Conservation (phyloP, 495 filamentous ascomycete species). For the Podospora fimiseda region DNA sequence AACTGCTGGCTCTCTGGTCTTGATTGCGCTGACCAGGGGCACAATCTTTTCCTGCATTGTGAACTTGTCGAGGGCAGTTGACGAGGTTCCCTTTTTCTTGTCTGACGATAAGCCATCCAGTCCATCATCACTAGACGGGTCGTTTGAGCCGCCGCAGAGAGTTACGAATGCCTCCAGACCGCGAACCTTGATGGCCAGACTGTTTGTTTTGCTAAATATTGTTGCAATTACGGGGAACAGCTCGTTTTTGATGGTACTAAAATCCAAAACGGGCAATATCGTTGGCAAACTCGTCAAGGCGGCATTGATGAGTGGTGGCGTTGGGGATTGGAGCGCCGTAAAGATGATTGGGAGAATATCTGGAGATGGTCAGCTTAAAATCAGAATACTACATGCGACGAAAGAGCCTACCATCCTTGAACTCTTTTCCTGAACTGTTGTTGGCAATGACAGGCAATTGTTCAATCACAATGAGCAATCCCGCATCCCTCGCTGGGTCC, state of each 20-base stretch:
- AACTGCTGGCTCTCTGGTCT: conserved; percentile 94
- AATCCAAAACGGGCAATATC: conserved; percentile 79
- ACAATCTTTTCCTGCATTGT: conserved; percentile 96
- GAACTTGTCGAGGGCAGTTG: conserved; percentile 83
- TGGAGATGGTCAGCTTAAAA: conserved; percentile 34
- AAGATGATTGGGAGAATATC: conserved; percentile 83
- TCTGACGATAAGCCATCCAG: conserved; percentile 58
- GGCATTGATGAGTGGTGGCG: conserved; percentile 80
- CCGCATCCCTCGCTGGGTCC: conserved; percentile 79
- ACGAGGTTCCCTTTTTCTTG: conserved; percentile 51
- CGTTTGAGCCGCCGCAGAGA: conserved; percentile 70
- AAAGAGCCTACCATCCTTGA: conserved; percentile 72
- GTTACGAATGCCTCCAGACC: conserved; percentile 84
- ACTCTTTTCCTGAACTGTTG: conserved; percentile 83
- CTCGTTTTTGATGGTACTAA: conserved; percentile 92
- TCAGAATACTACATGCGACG: background rate
- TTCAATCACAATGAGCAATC: conserved; percentile 81
- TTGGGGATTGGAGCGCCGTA: conserved; percentile 76
- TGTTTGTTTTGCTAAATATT: conserved; percentile 88
- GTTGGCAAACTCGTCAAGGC: conserved; percentile 65
- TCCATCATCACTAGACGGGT: conserved; percentile 54
- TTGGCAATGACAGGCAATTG: conserved; percentile 67
- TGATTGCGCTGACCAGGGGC: conserved; percentile 83
- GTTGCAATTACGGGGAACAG: conserved; percentile 83
- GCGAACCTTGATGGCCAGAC: conserved; percentile 86